Base-by-base conservation (phyloP, 176 grass and related monocot species). In the Avena eriantha region DNA sequence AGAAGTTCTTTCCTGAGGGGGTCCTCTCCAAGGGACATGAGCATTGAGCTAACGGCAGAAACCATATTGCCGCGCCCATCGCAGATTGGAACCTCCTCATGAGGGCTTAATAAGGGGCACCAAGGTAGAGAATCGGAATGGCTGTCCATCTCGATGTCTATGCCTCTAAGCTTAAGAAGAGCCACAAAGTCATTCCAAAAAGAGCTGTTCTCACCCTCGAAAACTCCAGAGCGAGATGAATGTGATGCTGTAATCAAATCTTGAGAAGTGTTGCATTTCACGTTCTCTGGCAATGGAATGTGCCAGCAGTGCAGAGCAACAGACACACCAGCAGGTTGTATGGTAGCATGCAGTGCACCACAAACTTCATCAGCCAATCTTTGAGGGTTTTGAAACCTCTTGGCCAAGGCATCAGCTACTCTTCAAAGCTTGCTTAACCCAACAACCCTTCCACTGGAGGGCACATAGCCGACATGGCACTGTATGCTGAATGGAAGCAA, bases 401-500 rank as follows among this genome's bases (percentile, higher is more conserved):
- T 93, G 29, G 95, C 91, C 22, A 95, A 98, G 56, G 95, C 85
- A 71, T 98, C 95, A 33, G 91, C 77, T 87, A 98, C 95, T 82
- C 95, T 89, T 26, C 93, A 93, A 61, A 98, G 91, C 83, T 98
- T 95, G 90, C 95, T 98, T 79, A 98, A 86, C 48, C 95, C 93
- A 78, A 98, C 87, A 19, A 98, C 93, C 53, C 90, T 85, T 82
- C 89, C 87, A 66, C 80, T 86, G 1, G 93, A 93, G 51, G 95
- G 91, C 18, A 93, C 85, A 87, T 98, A 98, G 10, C 95, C 92
- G 79, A 98, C 90, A 92, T 98, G 95, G 74, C 91, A 95, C 1
- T 86, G 87, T 79, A 93, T 81, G 29, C 29, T 29, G 29, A 29
- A 29, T 29, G 29, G 29, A 29, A 29, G 29, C 29, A 29, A 29